Evolutionary conservation across 2,329 filamentous ascomycete species (phyloP).

Genomic region (Neoarthrinium moseri): DNA sequence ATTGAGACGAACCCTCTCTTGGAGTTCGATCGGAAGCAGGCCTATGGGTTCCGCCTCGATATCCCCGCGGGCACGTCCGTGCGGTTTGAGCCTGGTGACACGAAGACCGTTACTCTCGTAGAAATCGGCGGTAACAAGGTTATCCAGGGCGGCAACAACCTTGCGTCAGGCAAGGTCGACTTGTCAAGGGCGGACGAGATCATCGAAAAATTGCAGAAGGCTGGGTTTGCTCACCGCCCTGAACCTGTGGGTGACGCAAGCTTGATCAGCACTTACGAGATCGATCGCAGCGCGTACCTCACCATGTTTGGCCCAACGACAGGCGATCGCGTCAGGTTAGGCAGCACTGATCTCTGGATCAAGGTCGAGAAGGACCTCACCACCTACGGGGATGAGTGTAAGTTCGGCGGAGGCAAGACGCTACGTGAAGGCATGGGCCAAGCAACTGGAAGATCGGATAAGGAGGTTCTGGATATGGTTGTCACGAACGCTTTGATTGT

Average conservation of each 20-base stretch:
- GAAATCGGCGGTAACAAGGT: slow-evolving; percentile 79
- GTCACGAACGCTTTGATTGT: slow-evolving; percentile 88
- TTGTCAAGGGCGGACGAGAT: slow-evolving; percentile 63
- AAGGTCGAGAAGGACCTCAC: slow-evolving; percentile 85
- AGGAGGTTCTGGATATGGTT: slow-evolving; percentile 77
- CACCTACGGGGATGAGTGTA: slow-evolving; percentile 86
- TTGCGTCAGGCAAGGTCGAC: slow-evolving; percentile 75
- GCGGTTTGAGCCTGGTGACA: slow-evolving; percentile 90
- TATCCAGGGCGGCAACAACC: slow-evolving; percentile 79
- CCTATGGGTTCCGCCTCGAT: slow-evolving; percentile 85
- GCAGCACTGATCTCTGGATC: slow-evolving; percentile 85
- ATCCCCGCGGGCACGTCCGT: slow-evolving; percentile 90
- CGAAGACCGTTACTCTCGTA: slow-evolving; percentile 84
- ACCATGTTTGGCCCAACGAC: slow-evolving; percentile 92
- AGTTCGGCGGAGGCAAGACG: slow-evolving; percentile 93
- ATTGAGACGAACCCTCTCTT: slow-evolving; percentile 91
- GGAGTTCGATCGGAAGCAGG: slow-evolving; percentile 78
- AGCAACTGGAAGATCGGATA: slow-evolving; percentile 72
- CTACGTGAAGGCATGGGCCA: slow-evolving; percentile 95
- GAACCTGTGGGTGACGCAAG: slow-evolving; percentile 58
- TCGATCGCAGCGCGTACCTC: slow-evolving; percentile 77
- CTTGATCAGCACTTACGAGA: slow-evolving; percentile 61
- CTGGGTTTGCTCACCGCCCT: slow-evolving; percentile 75
- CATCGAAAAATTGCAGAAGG: slow-evolving; percentile 62
- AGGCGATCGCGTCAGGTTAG: slow-evolving; percentile 80